These are phyloP conservation scores for Tubosaeta sp. DNA, from an alignment of 768 basidiomycete species.

Conservation along the genomic window DNA sequence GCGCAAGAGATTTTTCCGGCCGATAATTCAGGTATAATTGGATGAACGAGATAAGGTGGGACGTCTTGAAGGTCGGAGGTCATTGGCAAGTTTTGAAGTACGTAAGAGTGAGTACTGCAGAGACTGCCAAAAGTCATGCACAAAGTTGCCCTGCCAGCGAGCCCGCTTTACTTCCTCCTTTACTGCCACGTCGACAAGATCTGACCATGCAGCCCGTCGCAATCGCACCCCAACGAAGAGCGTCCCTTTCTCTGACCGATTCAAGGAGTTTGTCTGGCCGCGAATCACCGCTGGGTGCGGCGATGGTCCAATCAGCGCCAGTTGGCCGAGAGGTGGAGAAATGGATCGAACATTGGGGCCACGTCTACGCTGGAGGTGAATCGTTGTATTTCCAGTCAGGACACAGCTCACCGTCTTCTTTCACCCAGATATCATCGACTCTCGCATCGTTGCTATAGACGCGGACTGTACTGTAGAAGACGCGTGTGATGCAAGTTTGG, in stretches of 20 bases:
- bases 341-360: conserved; percentile 59
- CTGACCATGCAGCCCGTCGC: conserved; percentile 12
- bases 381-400: neutral
- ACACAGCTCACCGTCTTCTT: neutral
- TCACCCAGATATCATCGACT: conserved; percentile 62
- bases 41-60: conserved; percentile 58
- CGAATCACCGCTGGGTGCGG: conserved; percentile 14
- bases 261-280: conserved; percentile 10
- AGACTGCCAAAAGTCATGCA: conserved; percentile 17
- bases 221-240: conserved; percentile 14
- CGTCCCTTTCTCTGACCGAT: conserved; percentile 17
- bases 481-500: conserved; percentile 64
- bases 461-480: conserved; percentile 76
- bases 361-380: conserved; percentile 55
- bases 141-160: conserved; percentile 1
- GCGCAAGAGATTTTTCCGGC: conserved; percentile 35
- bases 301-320: conserved; percentile 8
- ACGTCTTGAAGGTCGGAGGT: conserved; percentile 41
- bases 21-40: conserved; percentile 39
- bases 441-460: conserved; percentile 59
- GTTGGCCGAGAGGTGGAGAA: conserved; percentile 36
- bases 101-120: conserved; percentile 14
- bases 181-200: neutral
- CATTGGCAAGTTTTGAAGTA: conserved; percentile 15
- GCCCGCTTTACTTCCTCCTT: conserved; percentile 5